These are phyloP conservation scores for Penicillium sp. DNA, from an alignment of 2,329 filamentous ascomycete genomes.

Conservation along the genomic window DNA sequence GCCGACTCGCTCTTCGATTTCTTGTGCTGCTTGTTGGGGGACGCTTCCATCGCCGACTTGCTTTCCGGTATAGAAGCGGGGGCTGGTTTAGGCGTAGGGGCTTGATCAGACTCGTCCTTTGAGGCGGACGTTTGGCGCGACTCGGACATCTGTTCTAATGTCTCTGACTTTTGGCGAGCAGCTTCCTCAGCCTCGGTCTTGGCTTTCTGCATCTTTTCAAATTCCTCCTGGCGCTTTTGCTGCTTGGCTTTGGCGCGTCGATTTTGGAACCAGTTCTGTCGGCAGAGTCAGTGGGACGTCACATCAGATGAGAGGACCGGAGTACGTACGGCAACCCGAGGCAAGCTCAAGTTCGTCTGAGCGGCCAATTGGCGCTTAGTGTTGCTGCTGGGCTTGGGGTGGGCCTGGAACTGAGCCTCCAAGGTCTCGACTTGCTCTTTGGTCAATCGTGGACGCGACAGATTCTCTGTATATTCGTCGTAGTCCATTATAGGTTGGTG, in stretches of 20 bases:
- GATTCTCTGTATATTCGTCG: conserved; percentile 48
- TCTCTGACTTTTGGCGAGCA: conserved; percentile 31
- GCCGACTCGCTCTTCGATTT: conserved; percentile 39
- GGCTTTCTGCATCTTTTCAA: conserved; percentile 45
- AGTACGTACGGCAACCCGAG: conserved; percentile 49
- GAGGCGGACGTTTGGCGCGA: conserved; percentile 19
- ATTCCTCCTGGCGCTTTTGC: conserved; percentile 50
- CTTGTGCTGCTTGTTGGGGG: conserved; percentile 33
- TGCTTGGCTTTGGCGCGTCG: conserved; percentile 53
- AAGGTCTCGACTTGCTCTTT: conserved; percentile 52
- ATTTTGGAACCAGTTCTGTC: conserved; percentile 54
- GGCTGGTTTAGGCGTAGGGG: conserved; percentile 29
- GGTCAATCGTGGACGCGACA: conserved; percentile 50
- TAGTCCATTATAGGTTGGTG: conserved; percentile 44
- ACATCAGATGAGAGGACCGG: not conserved
- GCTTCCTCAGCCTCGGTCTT: conserved; percentile 38
- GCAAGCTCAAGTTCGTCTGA: conserved; percentile 49
- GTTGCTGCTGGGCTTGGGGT: conserved; percentile 51
- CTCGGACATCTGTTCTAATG: conserved; percentile 23
- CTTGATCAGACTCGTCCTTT: conserved; percentile 25
- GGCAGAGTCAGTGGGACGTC: conserved; percentile 4
- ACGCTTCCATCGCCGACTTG: conserved; percentile 18
- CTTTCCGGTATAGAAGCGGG: conserved; percentile 19
- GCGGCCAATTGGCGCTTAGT: conserved; percentile 50
- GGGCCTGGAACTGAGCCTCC: conserved; percentile 50